These are phyloP conservation scores for Candida jianshihensis DNA, from an alignment of 805 yeast genomes.

Conservation along the genomic window DNA sequence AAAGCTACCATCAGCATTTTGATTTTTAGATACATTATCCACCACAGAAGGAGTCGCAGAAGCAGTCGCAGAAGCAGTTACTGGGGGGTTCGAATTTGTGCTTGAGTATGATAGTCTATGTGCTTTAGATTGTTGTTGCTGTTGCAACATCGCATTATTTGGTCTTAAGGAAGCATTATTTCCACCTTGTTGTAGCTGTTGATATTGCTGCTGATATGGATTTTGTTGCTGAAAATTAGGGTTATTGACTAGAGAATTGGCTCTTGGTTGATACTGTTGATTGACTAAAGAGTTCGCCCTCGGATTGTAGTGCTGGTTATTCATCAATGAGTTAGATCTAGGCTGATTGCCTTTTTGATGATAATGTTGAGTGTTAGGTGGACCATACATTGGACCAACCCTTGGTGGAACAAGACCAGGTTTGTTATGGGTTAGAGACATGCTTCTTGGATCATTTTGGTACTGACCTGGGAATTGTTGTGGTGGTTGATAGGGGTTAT, in stretches of 20 bases:
- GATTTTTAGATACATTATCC: no score
- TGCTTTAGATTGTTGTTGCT: background rate
- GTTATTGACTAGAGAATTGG: conserved; percentile 11
- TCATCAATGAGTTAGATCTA: no score
- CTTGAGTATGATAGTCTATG: no score
- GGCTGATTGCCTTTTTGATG: no score
- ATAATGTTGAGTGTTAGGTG: no score
- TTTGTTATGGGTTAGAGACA: conserved; percentile 20
- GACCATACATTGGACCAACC: conserved; percentile 27
- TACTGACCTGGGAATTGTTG: no score
- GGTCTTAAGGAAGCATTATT: conserved; percentile 1
- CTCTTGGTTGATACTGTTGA: conserved; percentile 10
- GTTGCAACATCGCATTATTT: background rate
- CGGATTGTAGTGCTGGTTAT: conserved; percentile 15
- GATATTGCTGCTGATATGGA: conserved; percentile 7
- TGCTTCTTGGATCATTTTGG: conserved; percentile 21
- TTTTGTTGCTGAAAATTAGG: conserved; percentile 7
- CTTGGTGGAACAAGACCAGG: conserved; percentile 14
- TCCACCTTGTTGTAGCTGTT: background rate
- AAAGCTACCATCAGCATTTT: no score
- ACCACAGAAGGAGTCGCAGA: no score
- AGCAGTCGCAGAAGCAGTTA: no score
- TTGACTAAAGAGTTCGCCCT: conserved; percentile 32
- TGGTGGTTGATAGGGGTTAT: background rate
- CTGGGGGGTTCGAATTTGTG: no score